Base-by-base conservation (phyloP, 352 stramenopile genomes). In the Phytopythium kandeliae region DNA sequence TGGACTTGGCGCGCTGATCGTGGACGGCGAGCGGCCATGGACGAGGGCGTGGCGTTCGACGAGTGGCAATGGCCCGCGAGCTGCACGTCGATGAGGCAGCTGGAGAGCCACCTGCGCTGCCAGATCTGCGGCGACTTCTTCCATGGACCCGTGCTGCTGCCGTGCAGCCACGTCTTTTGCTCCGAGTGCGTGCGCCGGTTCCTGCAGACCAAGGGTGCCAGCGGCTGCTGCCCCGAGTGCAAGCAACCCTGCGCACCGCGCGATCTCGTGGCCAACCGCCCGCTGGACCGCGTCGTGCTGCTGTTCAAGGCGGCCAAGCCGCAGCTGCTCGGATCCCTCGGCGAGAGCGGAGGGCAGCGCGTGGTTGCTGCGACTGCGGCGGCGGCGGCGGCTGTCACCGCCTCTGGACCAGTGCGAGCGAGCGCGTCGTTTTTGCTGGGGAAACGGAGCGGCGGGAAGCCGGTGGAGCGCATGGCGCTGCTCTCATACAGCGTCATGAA, bases 401-500 rank as follows among this genome's bases (percentile, higher is more conserved):
- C n/a, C n/a, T n/a, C n/a, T n/a, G 44, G 51, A 24, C 65, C 60
- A 24, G 71, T 58, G 15, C 33, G 41, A 34, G 12, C 41, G 24
- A 13, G 6, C 3, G 24, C 41, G 1, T 34, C 41, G 24, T 13
- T 48, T 2, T 34, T 48, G 41, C 41, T 51, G 25, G 51, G 30
- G 19, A 3, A 67, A 25, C 13, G 48, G n/a, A 38, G 28, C 22
- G 57, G 60, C 37, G n/a, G 37, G 4, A 65, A 77, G 34, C 74
- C 67, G 10, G 62, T 66, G 15, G 74, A 88, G 47, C 74, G 77
- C 7, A 62, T 94, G 65, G 74, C 80, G 25, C 64, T 90, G n/a
- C 46, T 92, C 45, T 91, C 78, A 10, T 94, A 94, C 66, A 91
- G 63, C 54, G 67, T 92, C 53, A 92, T 94, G 83, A 78, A 86